Evolutionary conservation across 176 grass and related monocot species (phyloP).

Genomic region (Leersia perrieri): DNA sequence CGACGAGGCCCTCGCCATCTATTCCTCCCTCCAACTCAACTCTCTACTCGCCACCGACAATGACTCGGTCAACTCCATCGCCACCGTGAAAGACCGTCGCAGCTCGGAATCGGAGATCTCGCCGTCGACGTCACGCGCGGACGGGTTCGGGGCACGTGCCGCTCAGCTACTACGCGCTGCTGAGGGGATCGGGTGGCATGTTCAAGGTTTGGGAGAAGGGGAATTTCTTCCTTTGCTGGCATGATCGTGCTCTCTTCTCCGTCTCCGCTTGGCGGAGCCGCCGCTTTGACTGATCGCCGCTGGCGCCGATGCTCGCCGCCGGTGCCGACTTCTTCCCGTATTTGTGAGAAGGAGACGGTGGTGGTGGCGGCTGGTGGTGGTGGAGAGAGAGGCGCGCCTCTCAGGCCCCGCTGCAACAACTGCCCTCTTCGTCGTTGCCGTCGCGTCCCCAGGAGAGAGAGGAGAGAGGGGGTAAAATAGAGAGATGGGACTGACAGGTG

Average conservation of each 20-base stretch:
- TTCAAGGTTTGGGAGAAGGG: constrained; percentile 77
- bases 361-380: too few relatives aligned
- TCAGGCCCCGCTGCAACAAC: too few relatives aligned
- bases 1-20: constrained; percentile 82
- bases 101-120: constrained; percentile 39
- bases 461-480: too few relatives aligned
- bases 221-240: constrained; percentile 86
- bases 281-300: constrained; percentile 55
- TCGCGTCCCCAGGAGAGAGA: too few relatives aligned
- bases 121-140: constrained; percentile 39
- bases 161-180: constrained; percentile 67
- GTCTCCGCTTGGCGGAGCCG: constrained; percentile 83
- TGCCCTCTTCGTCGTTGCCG: too few relatives aligned
- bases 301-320: too few relatives aligned
- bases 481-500: too few relatives aligned
- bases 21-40: constrained; percentile 72
- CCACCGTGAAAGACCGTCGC: background rate
- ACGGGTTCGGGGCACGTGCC: constrained; percentile 52
- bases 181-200: constrained; percentile 64
- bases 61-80: too few relatives aligned
- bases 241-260: constrained; percentile 78
- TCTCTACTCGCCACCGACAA: constrained; percentile 46
- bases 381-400: too few relatives aligned
- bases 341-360: constrained; percentile 31
- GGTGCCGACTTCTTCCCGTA: constrained; percentile 28